phyloP scores from a whole-genome alignment of 768 basidiomycete species.

The Mycena vulgaris region DNA sequence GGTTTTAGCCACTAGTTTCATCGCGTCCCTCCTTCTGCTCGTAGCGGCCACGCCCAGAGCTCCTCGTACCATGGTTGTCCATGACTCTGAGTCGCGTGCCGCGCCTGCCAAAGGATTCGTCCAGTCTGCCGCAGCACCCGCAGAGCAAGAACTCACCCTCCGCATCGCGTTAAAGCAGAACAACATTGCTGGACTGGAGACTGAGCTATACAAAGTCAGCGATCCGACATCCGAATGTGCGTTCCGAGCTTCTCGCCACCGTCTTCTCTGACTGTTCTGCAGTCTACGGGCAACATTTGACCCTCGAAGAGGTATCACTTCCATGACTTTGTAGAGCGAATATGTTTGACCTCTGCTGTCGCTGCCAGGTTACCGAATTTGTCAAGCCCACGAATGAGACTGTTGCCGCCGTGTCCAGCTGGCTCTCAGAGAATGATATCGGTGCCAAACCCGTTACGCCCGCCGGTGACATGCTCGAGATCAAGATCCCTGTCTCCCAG shows the following conservation, averaged over 20 bases:
- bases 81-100: slow-evolving; percentile 20
- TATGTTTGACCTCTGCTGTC: neutral
- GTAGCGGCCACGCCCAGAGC: slow-evolving; percentile 13
- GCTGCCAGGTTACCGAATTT: slow-evolving; percentile 51
- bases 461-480: slow-evolving; percentile 40
- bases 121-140: slow-evolving; percentile 10
- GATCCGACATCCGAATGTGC: slow-evolving; percentile 17
- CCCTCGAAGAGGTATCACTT: slow-evolving; percentile 15
- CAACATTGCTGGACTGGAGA: slow-evolving; percentile 25
- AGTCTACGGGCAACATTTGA: slow-evolving; percentile 20
- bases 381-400: slow-evolving; percentile 54
- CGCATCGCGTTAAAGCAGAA: slow-evolving; percentile 24
- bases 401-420: slow-evolving; percentile 49
- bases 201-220: slow-evolving; percentile 23
- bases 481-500: slow-evolving; percentile 39
- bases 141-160: slow-evolving; percentile 17
- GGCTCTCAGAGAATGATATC: slow-evolving; percentile 54
- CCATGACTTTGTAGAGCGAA: neutral
- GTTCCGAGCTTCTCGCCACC: slow-evolving; percentile 6
- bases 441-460: slow-evolving; percentile 35
- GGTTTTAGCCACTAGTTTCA: slow-evolving; percentile 17
- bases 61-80: slow-evolving; percentile 18
- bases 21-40: slow-evolving; percentile 20
- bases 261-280: slow-evolving; percentile 6
- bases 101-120: slow-evolving; percentile 16